phyloP scores from a whole-genome alignment of 768 basidiomycete species.

The Hygrocybe coccinea region DNA sequence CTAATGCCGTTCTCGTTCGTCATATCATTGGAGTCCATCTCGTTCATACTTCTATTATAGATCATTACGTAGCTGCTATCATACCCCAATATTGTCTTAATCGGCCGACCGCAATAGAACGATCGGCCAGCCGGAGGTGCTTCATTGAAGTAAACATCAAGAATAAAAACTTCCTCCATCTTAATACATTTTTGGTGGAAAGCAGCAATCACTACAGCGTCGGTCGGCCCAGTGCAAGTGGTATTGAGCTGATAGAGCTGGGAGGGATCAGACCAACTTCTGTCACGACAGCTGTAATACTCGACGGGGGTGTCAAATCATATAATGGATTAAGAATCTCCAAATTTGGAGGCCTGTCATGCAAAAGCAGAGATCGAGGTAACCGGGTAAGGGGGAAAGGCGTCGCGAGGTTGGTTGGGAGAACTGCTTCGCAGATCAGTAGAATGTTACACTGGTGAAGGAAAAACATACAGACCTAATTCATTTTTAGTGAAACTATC shows the following conservation, averaged over 20 bases:
- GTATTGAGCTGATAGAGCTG: conserved; percentile 81
- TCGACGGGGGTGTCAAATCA: conserved; percentile 87
- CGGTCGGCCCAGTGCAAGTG: conserved; percentile 55
- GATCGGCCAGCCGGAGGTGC: neutral
- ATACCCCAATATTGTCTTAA: no score
- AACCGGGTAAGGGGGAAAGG: conserved; percentile 29
- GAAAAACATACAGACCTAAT: conserved; percentile 53
- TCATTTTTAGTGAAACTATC: conserved; percentile 97
- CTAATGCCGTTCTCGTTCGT: neutral
- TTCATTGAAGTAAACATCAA: neutral
- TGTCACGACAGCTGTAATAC: conserved; percentile 93
- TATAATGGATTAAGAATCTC: conserved; percentile 85
- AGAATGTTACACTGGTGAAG: neutral
- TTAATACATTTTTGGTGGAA: neutral
- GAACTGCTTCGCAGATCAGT: neutral
- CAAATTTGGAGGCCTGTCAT: conserved; percentile 48
- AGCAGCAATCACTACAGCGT: conserved; percentile 1
- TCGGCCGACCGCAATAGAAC: no score
- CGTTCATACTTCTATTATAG: neutral
- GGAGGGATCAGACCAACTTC: conserved; percentile 96
- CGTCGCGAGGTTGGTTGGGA: conserved; percentile 32
- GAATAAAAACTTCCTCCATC: no score
- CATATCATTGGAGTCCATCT: neutral
- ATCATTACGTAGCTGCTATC: no score
- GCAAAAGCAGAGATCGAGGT: conserved; percentile 1